These are phyloP conservation scores for Leccinum insigne DNA, from an alignment of 1,284 basidiomycete species.

Conservation along the genomic window DNA sequence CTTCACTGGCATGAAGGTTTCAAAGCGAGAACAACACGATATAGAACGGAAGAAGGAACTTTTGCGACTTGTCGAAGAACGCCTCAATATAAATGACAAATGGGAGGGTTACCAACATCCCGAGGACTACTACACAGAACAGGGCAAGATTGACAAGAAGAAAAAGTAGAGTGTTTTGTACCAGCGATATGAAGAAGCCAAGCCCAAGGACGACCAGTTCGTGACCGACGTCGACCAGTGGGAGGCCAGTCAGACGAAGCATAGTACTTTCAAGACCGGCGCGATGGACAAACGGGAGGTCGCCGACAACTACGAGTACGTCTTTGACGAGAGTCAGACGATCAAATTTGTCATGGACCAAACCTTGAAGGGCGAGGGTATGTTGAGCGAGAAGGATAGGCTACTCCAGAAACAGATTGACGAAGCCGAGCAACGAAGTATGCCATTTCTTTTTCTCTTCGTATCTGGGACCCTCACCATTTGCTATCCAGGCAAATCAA, in stretches of 20 bases:
- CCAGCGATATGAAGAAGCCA: constrained; percentile 92
- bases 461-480: constrained; percentile 2
- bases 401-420: constrained; percentile 88
- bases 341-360: constrained; percentile 95
- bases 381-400: constrained; percentile 85
- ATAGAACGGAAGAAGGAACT: constrained; percentile 94
- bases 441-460: constrained; percentile 27
- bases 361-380: constrained; percentile 66
- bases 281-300: constrained; percentile 85
- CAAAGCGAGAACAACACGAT: constrained; percentile 81
- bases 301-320: constrained; percentile 92
- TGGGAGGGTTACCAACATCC: constrained; percentile 94
- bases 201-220: constrained; percentile 88
- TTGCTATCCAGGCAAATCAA: constrained; percentile 66
- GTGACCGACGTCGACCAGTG: constrained; percentile 96
- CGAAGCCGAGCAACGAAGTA: constrained; percentile 89
- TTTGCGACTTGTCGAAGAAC: constrained; percentile 89
- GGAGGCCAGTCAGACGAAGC: constrained; percentile 91
- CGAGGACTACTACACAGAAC: constrained; percentile 97
- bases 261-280: constrained; percentile 87
- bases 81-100: constrained; percentile 91
- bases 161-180: constrained; percentile 95
- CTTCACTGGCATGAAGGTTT: constrained; percentile 87
- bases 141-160: constrained; percentile 98
- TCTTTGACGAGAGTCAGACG: constrained; percentile 97